Conservation (phyloP, 2,329 filamentous ascomycete species). For the Rutstroemia sp. region DNA sequence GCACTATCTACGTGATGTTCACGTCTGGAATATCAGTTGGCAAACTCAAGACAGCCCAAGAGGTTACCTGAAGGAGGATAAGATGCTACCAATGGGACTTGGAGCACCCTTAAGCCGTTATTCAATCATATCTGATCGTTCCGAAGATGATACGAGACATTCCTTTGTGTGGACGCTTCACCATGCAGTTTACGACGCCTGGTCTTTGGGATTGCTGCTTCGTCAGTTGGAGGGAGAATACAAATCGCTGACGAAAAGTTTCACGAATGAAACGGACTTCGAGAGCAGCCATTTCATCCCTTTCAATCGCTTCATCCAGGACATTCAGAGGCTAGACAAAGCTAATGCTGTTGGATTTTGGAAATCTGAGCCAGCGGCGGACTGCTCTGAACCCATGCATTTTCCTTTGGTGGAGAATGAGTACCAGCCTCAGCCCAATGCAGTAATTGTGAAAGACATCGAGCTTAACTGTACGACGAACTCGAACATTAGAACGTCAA, state of each 20-base stretch:
- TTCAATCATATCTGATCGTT: slow-evolving; percentile 8
- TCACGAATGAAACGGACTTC: slow-evolving; percentile 25
- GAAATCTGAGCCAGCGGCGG: slow-evolving; percentile 37
- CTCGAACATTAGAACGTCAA: slow-evolving; percentile 14
- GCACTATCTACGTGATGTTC: slow-evolving; percentile 14
- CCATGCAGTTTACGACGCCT: slow-evolving; percentile 49
- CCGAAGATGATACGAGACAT: slow-evolving; percentile 1
- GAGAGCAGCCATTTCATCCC: slow-evolving; percentile 15
- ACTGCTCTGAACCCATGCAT: slow-evolving; percentile 33
- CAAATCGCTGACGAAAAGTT: slow-evolving; percentile 13
- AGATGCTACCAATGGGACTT: background rate
- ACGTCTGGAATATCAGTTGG: slow-evolving; percentile 15
- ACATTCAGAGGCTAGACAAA: slow-evolving; percentile 36
- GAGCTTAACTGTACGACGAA: background rate
- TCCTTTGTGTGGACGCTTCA: slow-evolving; percentile 48
- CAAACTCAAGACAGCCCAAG: too few relatives aligned
- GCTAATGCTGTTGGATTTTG: slow-evolving; percentile 38
- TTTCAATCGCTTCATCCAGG: slow-evolving; percentile 36
- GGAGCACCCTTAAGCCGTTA: background rate
- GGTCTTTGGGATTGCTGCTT: slow-evolving; percentile 38
- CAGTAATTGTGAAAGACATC: background rate
- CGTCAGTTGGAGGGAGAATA: slow-evolving; percentile 18
- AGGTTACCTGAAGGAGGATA: too few relatives aligned
- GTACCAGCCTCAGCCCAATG: background rate
- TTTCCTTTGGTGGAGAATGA: slow-evolving; percentile 33